Evolutionary conservation across 768 basidiomycete genomes (phyloP), one percentile per base, ranked within the genome.

Genomic region (Amanita rimosa): DNA sequence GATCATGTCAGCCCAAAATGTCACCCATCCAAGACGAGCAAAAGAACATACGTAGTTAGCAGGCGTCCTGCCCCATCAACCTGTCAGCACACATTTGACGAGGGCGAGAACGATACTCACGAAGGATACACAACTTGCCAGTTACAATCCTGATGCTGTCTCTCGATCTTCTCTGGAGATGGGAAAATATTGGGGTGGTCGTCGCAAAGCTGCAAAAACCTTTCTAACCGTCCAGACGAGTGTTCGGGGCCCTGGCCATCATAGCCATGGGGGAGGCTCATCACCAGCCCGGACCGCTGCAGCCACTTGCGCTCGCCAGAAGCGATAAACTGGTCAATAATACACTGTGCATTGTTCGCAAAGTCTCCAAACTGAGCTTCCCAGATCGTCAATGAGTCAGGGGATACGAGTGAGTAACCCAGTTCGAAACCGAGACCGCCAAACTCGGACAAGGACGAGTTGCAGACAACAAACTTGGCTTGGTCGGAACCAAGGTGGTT

Each of bases 311-410:
- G 75, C 68, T 99, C 95, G 35, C 96, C 95, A 21, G 95, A 84
- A 17, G 93, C 91, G 54, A 99, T 89, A 71, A 97, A 99, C 66
- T 99, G 96, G 62, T 99, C 95, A 58, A 99, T 96, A 65, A 98
- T 95, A 63, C 84, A 85, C 65, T 97, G 95, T 2, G 94, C 95
- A 56, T 89, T 94, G 71, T 98, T 97, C 29, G 86, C 93, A 63
- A 97, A 98, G 67, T 97, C 95, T 62, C 95, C 95, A 59, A 98
- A 94, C 64, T 98, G 95, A 13, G 95, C 96, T 64, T 98, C 96
- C 96, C 95, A 99, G 60, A 99, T 83, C 13, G 91, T 91, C 54
- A 99, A 74, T 22, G 81, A 73, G 60, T 91, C 82, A 16, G 95
- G 96, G 11, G 92, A 95, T 47, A 98, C 96, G 54, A 98, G 83